Percentiles rank a stretch among this genome's conserved stretches.
Conservation (phyloP, 164 flowering plant species). For the Pachysandra terminalis region DNA sequence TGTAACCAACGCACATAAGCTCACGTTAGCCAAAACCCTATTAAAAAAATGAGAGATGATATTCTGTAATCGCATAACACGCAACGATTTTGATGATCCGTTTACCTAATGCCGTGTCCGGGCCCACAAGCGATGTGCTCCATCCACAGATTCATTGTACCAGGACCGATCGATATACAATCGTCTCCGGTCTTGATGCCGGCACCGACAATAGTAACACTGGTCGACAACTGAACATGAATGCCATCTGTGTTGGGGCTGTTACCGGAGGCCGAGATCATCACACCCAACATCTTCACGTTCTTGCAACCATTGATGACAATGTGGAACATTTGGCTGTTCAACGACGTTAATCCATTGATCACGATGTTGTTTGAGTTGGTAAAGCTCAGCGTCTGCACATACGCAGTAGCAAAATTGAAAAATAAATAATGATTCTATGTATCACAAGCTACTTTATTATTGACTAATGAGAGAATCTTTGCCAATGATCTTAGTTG, state of each 20-base stretch:
- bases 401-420: no score
- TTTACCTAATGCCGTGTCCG: constrained; percentile 71
- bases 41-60: no score
- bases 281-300: constrained; percentile 37
- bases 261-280: constrained; percentile 39
- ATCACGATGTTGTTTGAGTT: constrained; percentile 36
- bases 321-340: constrained; percentile 59
- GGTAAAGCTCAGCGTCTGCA: constrained; percentile 37
- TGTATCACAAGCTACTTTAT: background rate
- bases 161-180: constrained; percentile 62
- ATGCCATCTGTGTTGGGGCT: constrained; percentile 87
- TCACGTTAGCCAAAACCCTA: background rate
- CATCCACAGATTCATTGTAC: constrained; percentile 39
- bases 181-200: constrained; percentile 58
- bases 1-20: constrained; percentile 17
- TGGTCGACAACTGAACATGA: constrained; percentile 41
- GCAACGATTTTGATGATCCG: no score
- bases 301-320: constrained; percentile 40
- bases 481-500: no score
- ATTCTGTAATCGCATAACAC: no score
- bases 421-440: no score
- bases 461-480: no score
- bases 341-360: constrained; percentile 44
- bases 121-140: constrained; percentile 58
- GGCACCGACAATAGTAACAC: constrained; percentile 36